These are phyloP conservation scores for Pyrus betulifolia DNA, from an alignment of 306 rosid species.

Conservation along the genomic window DNA sequence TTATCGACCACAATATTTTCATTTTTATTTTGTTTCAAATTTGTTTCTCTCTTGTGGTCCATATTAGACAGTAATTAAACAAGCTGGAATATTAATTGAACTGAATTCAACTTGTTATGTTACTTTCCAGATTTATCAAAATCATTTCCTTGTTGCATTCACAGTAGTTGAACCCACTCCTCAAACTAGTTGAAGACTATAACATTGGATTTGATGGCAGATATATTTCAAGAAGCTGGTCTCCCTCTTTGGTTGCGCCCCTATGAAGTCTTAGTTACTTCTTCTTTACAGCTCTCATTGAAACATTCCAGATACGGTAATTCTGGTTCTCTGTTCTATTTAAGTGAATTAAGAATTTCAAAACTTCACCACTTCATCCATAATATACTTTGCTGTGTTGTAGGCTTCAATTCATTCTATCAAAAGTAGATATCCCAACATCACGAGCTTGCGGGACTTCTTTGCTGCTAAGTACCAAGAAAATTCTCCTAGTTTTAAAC, in stretches of 20 bases:
- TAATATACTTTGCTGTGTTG: slow-evolving; percentile 13
- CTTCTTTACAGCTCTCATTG: slow-evolving; percentile 93
- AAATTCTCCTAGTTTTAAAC: slow-evolving; percentile 93
- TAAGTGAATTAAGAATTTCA: slow-evolving; percentile 17
- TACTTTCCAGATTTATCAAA: slow-evolving; percentile 14
- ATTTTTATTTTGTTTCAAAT: neutral
- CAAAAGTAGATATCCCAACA: slow-evolving; percentile 83
- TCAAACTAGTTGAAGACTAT: slow-evolving; percentile 19
- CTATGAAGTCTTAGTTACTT: slow-evolving; percentile 91
- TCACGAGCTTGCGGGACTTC: slow-evolving; percentile 77
- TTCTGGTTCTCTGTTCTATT: slow-evolving; percentile 10
- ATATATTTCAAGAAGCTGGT: slow-evolving; percentile 99
- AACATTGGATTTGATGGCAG: slow-evolving; percentile 50
- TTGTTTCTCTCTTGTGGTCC: neutral
- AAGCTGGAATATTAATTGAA: neutral
- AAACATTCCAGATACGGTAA: slow-evolving; percentile 98
- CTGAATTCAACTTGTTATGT: neutral
- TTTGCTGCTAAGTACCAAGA: slow-evolving; percentile 69
- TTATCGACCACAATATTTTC: neutral
- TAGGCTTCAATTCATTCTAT: slow-evolving; percentile 98
- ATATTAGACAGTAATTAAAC: neutral
- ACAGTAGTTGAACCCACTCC: slow-evolving; percentile 6
- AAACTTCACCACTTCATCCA: neutral
- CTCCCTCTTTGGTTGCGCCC: slow-evolving; percentile 99
- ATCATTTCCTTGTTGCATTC: slow-evolving; percentile 10